Evolutionary conservation across 345 rosid genomes (phyloP).

Genomic region (Syzygium oleosum): DNA sequence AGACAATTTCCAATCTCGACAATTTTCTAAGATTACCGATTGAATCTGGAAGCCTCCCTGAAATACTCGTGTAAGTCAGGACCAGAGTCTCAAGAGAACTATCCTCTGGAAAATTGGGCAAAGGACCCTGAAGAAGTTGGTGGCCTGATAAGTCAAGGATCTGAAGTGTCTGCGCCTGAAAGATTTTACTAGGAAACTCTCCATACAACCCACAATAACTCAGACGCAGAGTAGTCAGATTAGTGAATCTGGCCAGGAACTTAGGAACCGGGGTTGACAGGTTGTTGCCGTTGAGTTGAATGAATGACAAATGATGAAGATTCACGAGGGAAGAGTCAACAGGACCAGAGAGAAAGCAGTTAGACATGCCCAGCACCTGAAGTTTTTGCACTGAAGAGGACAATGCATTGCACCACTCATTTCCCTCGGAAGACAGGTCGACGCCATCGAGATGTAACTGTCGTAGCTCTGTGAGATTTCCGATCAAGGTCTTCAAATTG

Average conservation of each 20-base stretch:
- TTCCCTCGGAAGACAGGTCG: conserved; percentile 10
- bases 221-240: conserved; percentile 16
- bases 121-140: conserved; percentile 8
- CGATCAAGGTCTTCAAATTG: conserved; percentile 12
- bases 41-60: conserved; percentile 26
- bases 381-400: conserved; percentile 10
- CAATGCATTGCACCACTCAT: conserved; percentile 21
- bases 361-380: conserved; percentile 16
- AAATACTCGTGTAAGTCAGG: conserved; percentile 14
- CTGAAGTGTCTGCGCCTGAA: conserved; percentile 12
- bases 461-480: conserved; percentile 3
- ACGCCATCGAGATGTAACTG: conserved; percentile 18
- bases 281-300: conserved; percentile 14
- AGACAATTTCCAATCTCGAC: conserved; percentile 1
- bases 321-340: not conserved
- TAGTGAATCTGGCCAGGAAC: conserved; percentile 10
- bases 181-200: conserved; percentile 7
- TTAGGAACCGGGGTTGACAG: conserved; percentile 13
- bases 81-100: conserved; percentile 10
- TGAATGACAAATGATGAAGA: conserved; percentile 2
- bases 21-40: conserved; percentile 9
- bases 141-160: conserved; percentile 17
- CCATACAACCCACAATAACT: conserved; percentile 6
- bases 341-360: conserved; percentile 22
- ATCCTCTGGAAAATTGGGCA: not conserved